Evolutionary conservation across 768 basidiomycete species (phyloP), one percentile per base, ranked within the genome.

Genomic region (Xerocomus spinulosus): DNA sequence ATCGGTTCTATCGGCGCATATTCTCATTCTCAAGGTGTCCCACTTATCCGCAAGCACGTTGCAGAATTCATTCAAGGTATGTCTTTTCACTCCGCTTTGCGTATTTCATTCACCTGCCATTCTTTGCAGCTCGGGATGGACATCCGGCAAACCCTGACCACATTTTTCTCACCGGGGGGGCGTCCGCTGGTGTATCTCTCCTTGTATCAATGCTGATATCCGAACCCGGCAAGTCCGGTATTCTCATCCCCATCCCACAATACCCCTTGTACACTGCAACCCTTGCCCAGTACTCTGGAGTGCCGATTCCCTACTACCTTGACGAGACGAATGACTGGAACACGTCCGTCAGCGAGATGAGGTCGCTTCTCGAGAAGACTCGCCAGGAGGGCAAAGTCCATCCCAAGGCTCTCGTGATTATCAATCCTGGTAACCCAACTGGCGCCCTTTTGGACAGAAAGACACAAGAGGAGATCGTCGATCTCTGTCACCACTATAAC

Each of bases 371-470:
- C 51, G 71, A 77, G 13, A 77, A 82, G 29, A 87, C 87, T 1
- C 69, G 75, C 24, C 69, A 71, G 49, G 77, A 83, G 15, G 84
- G 84, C 54, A 72, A 63, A 28, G 40, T 79, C 24, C 67, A 70
- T 5, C 76, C 91, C 42, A 92, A 87, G 58, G 92, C 87, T 5
- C 79, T 99, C 48, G 95, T 98, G 52, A 80, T 99, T 60, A 98
- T 99, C 76, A 99, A 99, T 73, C 95, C 95, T 0, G 95, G 95
- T 20, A 99, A 98, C 71, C 95, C 96, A 18, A 98, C 96, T 0
- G 96, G 95, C 34, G 81, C 85, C 4, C 76, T 95, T 42, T 79
- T 99, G 10, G 78, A 83, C 53, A 74, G 80, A 49, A 54, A 67
- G 24, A 88, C 87, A 18, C 88, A 92, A 75, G 71, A 76, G 48